Conservation (phyloP, 768 basidiomycete species). For the Boletus vinaceobasis region DNA sequence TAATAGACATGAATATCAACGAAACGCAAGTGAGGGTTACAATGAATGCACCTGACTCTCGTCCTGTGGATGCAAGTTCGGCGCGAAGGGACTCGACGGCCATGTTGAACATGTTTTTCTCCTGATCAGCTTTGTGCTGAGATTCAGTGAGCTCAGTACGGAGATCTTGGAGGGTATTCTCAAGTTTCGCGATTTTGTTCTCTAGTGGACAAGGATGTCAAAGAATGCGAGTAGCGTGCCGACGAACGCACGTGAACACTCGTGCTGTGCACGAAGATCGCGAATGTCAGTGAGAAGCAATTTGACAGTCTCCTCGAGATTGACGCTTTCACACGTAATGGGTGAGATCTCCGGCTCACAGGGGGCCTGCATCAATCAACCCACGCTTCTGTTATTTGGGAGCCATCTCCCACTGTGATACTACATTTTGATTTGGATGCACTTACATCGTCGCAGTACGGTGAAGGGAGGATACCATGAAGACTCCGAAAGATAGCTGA, state of each 20-base stretch:
- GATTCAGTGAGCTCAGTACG: not conserved
- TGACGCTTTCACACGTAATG: not conserved
- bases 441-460: not conserved
- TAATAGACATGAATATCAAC: not conserved
- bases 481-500: not conserved
- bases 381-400: not conserved
- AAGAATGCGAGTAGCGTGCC: not conserved
- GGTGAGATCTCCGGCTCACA: not conserved
- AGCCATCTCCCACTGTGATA: too few species aligned
- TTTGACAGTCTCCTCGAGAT: not conserved
- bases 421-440: not conserved
- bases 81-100: constrained; percentile 1
- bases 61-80: not conserved
- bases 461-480: constrained; percentile 1
- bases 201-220: not conserved
- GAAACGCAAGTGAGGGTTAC: not conserved
- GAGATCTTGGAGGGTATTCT: constrained; percentile 1
- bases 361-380: not conserved
- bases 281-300: not conserved
- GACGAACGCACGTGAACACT: constrained; percentile 4
- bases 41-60: not conserved
- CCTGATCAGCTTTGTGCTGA: not conserved
- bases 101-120: not conserved
- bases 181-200: constrained; percentile 1
- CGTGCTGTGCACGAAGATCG: constrained; percentile 1